These are phyloP conservation scores for Coemansia sp. DNA, from an alignment of 192 early-diverging fungal genomes.

Conservation along the genomic window DNA sequence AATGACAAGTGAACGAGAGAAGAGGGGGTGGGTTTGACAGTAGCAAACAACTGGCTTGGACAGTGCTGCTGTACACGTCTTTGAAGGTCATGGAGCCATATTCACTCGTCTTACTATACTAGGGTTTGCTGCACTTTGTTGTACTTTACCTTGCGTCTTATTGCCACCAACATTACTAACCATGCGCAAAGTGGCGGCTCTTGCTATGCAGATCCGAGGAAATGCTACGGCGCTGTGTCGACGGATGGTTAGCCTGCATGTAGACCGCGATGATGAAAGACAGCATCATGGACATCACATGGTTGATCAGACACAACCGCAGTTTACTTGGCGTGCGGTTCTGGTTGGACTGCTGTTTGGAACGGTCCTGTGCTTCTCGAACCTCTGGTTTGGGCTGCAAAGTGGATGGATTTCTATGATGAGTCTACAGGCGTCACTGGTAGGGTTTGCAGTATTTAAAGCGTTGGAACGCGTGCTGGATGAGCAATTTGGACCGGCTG, in stretches of 20 bases:
- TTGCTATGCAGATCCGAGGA: background rate
- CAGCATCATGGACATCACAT: constrained; percentile 18
- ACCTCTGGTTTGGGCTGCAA: constrained; percentile 87
- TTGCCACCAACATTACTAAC: background rate
- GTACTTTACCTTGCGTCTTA: background rate
- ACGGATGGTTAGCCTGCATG: background rate
- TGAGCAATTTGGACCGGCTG: constrained; percentile 69
- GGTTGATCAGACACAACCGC: constrained; percentile 41
- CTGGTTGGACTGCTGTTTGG: constrained; percentile 66
- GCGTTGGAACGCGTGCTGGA: constrained; percentile 53
- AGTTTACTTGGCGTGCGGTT: constrained; percentile 55
- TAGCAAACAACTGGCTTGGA: background rate
- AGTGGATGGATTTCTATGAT: constrained; percentile 81
- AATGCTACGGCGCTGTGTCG: background rate
- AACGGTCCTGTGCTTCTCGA: constrained; percentile 75
- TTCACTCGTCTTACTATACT: background rate
- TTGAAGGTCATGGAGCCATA: background rate
- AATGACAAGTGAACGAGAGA: background rate
- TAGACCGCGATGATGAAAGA: constrained; percentile 7
- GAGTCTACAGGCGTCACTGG: constrained; percentile 69
- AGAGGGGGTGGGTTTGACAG: background rate
- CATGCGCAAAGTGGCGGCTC: background rate
- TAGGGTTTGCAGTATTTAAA: constrained; percentile 79
- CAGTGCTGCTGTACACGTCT: background rate
- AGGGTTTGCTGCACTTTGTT: background rate